Percentiles rank a stretch among this genome's conserved stretches.
Evolutionary conservation across 495 filamentous ascomycete genomes (phyloP).

Genomic region (Durotheca rogersii): DNA sequence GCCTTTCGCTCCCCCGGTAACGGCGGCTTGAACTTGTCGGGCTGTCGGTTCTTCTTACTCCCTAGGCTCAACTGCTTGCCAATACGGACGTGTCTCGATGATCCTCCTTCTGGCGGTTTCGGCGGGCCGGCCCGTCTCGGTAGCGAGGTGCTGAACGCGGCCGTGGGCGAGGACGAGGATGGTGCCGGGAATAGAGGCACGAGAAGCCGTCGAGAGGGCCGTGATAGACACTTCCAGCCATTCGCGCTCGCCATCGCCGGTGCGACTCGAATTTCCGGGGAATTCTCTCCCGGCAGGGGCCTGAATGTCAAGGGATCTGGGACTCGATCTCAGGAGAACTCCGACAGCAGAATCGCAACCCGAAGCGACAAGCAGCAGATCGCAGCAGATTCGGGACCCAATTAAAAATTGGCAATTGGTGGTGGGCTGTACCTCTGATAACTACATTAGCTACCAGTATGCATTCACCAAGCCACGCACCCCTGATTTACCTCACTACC

Average conservation of each 20-base stretch:
- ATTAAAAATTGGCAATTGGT: conserved; percentile 20
- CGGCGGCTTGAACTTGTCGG: conserved; percentile 51
- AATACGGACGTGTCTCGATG: conserved; percentile 28
- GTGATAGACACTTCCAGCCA: conserved; percentile 67
- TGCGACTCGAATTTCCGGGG: conserved; percentile 21
- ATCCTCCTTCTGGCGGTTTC: conserved; percentile 2
- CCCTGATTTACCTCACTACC: too few species aligned
- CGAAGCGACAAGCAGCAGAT: too few species aligned
- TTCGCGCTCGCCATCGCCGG: conserved; percentile 65
- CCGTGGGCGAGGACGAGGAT: conserved; percentile 46
- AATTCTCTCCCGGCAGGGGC: too few species aligned
- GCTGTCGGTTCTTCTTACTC: conserved; percentile 55
- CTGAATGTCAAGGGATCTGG: conserved; percentile 27
- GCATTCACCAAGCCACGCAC: too few species aligned
- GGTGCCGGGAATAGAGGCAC: conserved; percentile 30
- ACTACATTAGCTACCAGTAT: too few species aligned
- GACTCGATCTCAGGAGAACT: conserved; percentile 20
- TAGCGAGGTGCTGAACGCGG: conserved; percentile 45
- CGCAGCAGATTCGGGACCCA: too few species aligned
- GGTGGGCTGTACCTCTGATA: conserved; percentile 18
- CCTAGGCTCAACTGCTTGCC: conserved; percentile 44
- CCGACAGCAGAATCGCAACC: conserved; percentile 15
- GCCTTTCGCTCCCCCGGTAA: conserved; percentile 79
- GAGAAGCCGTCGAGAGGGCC: conserved; percentile 45
- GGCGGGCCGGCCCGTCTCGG: conserved; percentile 40